Evolutionary conservation across 257 asterid genomes (phyloP).

Genomic region (Solanum paucissectum): DNA sequence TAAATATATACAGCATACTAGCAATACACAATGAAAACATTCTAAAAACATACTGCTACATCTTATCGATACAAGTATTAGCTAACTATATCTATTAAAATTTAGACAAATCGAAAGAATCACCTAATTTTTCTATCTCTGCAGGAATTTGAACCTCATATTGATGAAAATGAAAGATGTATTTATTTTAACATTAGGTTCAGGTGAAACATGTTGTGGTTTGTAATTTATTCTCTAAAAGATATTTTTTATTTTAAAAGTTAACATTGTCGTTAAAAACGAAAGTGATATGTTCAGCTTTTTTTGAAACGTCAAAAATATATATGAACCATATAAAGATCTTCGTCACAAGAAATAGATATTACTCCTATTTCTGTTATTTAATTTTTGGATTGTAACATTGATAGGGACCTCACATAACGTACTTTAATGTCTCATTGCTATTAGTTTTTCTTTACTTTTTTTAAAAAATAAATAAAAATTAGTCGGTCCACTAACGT

Average conservation of each 20-base stretch:
- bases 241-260: not conserved
- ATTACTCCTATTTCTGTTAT: not conserved
- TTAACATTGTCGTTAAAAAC: not conserved
- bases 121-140: not conserved
- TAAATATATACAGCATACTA: not conserved
- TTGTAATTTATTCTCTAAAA: not conserved
- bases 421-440: not conserved
- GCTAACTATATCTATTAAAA: too few species aligned
- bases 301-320: not conserved
- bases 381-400: not conserved
- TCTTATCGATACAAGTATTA: too few species aligned
- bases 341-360: not conserved
- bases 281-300: not conserved
- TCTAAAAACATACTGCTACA: not conserved
- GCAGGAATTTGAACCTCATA: not conserved
- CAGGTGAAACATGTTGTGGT: not conserved
- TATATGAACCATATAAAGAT: not conserved
- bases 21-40: not conserved
- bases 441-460: not conserved
- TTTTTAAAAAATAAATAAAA: not conserved
- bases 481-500: not conserved
- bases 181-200: not conserved
- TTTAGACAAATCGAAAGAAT: not conserved
- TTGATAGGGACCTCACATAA: not conserved
- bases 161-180: not conserved